These are phyloP conservation scores for Ophiostoma perfectum DNA, from an alignment of 2,329 filamentous ascomycete genomes.

Conservation along the genomic window DNA sequence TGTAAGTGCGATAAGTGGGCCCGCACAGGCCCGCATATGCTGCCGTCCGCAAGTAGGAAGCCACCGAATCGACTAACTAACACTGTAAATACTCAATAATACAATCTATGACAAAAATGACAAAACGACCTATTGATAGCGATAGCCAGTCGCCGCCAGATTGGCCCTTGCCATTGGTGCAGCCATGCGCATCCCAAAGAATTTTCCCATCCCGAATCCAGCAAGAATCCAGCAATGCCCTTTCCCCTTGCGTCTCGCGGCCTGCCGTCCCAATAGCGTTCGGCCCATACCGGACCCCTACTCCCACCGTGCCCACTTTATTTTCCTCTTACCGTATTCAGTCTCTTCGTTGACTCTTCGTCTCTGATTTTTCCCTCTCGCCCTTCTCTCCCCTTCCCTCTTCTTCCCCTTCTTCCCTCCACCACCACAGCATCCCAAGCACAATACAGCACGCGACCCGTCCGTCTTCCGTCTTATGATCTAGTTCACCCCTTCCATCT, in stretches of 20 bases:
- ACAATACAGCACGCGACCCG: background rate
- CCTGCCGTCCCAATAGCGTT: background rate
- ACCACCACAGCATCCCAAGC: background rate
- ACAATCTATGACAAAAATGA: background rate
- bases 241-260: background rate
- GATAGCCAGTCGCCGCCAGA: background rate
- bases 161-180: conserved; percentile 9
- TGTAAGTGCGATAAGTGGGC: background rate
- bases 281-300: background rate
- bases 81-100: background rate
- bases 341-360: conserved; percentile 21
- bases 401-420: background rate
- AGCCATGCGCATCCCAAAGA: conserved; percentile 2
- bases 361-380: conserved; percentile 12
- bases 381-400: conserved; percentile 20
- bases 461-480: conserved; percentile 7
- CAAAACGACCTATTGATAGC: background rate
- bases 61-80: too few species aligned
- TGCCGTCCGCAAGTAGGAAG: too few species aligned
- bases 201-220: conserved; percentile 21
- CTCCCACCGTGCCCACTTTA: background rate
- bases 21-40: too few species aligned
- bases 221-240: background rate
- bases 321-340: conserved; percentile 8
- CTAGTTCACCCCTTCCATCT: conserved; percentile 19